phyloP scores from a whole-genome alignment of 129 eudicot genomes.

The Mikania micrantha region DNA sequence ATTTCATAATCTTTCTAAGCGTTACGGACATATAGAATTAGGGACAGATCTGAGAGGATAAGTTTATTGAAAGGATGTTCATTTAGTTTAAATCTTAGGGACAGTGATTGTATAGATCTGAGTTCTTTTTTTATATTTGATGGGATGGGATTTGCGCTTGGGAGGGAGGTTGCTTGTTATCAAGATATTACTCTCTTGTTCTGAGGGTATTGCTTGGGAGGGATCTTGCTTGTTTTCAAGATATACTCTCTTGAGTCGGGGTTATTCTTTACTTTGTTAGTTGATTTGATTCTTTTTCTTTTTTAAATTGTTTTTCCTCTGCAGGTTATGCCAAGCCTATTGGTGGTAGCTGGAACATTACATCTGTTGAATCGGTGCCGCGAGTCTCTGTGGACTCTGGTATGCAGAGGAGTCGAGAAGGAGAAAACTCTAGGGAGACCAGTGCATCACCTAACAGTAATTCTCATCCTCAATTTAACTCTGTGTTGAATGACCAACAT shows the following conservation, averaged over 20 bases:
- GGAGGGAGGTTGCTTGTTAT: background rate
- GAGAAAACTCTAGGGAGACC: slow-evolving; percentile 41
- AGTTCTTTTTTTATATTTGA: background rate
- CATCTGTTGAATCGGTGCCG: slow-evolving; percentile 39
- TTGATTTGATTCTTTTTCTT: slow-evolving; percentile 7
- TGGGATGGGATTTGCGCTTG: slow-evolving; percentile 8
- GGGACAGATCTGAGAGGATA: slow-evolving; percentile 42
- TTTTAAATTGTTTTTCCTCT: slow-evolving; percentile 23
- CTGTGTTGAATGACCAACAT: slow-evolving; percentile 37
- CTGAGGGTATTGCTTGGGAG: no score
- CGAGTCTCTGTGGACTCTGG: slow-evolving; percentile 27
- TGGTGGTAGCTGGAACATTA: slow-evolving; percentile 43
- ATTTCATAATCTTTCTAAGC: background rate
- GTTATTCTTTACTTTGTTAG: slow-evolving; percentile 12
- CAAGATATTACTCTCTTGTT: background rate
- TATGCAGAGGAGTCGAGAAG: slow-evolving; percentile 52
- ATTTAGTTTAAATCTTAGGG: background rate
- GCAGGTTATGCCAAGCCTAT: slow-evolving; percentile 59
- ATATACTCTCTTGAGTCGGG: background rate
- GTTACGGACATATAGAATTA: background rate
- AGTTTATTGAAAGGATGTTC: background rate
- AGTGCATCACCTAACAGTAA: slow-evolving; percentile 41
- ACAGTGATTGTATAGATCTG: slow-evolving; percentile 31
- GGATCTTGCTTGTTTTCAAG: background rate
- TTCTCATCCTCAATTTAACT: slow-evolving; percentile 37